Conservation (phyloP, 2,329 filamentous ascomycete species). For the Aaosphaeria arxii region DNA sequence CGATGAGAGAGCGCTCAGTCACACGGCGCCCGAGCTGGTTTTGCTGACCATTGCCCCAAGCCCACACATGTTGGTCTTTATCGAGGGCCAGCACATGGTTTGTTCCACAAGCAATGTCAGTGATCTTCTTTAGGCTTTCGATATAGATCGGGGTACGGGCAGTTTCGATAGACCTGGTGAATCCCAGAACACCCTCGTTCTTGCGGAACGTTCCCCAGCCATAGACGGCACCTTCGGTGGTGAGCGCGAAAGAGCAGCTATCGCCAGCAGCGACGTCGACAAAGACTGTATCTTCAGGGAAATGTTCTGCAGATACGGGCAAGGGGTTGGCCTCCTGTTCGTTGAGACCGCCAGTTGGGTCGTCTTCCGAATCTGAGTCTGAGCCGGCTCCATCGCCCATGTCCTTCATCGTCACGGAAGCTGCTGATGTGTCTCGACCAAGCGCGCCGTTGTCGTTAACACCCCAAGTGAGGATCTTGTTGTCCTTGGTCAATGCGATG, state of each 20-base stretch:
- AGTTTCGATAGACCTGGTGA: constrained; percentile 46
- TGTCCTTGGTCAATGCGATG: constrained; percentile 72
- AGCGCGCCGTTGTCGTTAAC: constrained; percentile 83
- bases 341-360: constrained; percentile 65
- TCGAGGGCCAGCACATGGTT: constrained; percentile 72
- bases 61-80: constrained; percentile 61
- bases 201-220: constrained; percentile 81
- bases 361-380: constrained; percentile 44
- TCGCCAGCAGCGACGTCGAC: constrained; percentile 70
- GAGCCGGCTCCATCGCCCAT: constrained; percentile 52
- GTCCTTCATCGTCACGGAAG: constrained; percentile 58
- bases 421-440: constrained; percentile 68
- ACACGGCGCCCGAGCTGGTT: constrained; percentile 66
- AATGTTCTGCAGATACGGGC: constrained; percentile 53
- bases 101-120: constrained; percentile 61
- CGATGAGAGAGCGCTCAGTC: constrained; percentile 56
- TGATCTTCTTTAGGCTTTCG: constrained; percentile 64
- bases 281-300: constrained; percentile 62
- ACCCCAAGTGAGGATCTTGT: constrained; percentile 81
- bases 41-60: constrained; percentile 73
- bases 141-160: constrained; percentile 52
- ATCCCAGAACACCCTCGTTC: constrained; percentile 65
- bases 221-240: constrained; percentile 71
- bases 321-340: constrained; percentile 68
- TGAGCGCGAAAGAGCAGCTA: constrained; percentile 73